Evolutionary conservation across 2,329 filamentous ascomycete genomes (phyloP).

Genomic region (Diatrype stigma): DNA sequence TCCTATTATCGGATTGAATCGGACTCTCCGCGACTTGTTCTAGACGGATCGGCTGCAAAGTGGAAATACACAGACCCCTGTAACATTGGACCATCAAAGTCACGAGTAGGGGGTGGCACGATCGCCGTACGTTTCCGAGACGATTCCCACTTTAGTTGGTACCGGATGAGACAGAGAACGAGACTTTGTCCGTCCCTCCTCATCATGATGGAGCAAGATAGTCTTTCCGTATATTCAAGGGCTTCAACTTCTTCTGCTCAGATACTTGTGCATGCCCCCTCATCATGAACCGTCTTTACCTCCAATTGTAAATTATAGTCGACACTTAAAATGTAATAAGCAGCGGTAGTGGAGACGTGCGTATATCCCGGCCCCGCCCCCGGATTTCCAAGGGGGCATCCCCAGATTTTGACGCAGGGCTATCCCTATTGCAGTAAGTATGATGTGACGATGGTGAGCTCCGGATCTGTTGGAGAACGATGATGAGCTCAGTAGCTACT

Average conservation of each 20-base stretch:
- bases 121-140: not conserved
- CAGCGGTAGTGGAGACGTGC: not conserved
- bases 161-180: not conserved
- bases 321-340: too few species aligned
- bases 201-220: too few species aligned
- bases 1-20: not conserved
- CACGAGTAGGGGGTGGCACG: not conserved
- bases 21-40: too few species aligned
- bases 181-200: too few species aligned
- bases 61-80: not conserved
- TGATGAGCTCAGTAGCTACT: constrained; percentile 20
- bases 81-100: not conserved
- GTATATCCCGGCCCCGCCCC: constrained; percentile 3
- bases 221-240: too few species aligned
- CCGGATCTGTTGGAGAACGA: constrained; percentile 7
- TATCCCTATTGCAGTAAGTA: constrained; percentile 16
- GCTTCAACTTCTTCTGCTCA: too few species aligned
- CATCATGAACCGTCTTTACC: not conserved
- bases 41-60: not conserved
- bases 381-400: constrained; percentile 13
- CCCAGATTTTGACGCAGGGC: constrained; percentile 14
- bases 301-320: not conserved
- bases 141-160: not conserved
- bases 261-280: too few species aligned
- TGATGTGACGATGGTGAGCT: constrained; percentile 7